Evolutionary conservation across 2,329 filamentous ascomycete genomes (phyloP), one percentile per base, ranked within the genome.

Genomic region (Septoria petroselini): DNA sequence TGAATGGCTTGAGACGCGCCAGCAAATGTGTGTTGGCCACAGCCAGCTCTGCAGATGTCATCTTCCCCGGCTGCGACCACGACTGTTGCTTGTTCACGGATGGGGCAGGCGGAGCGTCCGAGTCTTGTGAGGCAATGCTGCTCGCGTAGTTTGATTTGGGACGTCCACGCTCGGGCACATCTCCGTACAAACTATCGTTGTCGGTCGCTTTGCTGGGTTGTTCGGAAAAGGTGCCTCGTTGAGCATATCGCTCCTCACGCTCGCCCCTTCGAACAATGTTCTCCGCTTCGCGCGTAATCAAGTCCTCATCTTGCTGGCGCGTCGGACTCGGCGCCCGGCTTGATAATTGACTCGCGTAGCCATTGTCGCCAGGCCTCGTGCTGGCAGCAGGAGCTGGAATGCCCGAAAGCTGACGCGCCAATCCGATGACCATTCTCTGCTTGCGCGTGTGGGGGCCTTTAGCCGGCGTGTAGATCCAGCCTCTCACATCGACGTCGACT

Each of bases 401-500:
- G 0, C 93, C 93, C 60, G 90, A 95, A 34, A 98, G 73, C 62
- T 93, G 86, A 45, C 91, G 80, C 11, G 91, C 91, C 18, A 97
- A 76, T 0, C 91, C 88, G 46, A 98, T 82, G 62, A 96, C 76
- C 53, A 97, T 76, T 30, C 93, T 81, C 63, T 96, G 94, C 63
- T 89, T 89, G 59, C 91, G 80, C 19, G 82, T 91, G 79, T 96
- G 83, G 3, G 88, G 90, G 0, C 89, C 90, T 58, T 78, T 79
- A 62, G 91, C 88, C 14, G 91, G 91, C 31, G 83, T 82, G 68
- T 95, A 98, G 43, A 97, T 81, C 93, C 94, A 98, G 11, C 93
- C 93, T 59, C 91, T 80, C 18, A 98, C 88, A 67, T 98, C 91
- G 4, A 97, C 88, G 65, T 97, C 91, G 1, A 96, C 87, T 3